Base-by-base conservation (phyloP, 257 asterid genomes). In the Solanum gracilifrons region DNA sequence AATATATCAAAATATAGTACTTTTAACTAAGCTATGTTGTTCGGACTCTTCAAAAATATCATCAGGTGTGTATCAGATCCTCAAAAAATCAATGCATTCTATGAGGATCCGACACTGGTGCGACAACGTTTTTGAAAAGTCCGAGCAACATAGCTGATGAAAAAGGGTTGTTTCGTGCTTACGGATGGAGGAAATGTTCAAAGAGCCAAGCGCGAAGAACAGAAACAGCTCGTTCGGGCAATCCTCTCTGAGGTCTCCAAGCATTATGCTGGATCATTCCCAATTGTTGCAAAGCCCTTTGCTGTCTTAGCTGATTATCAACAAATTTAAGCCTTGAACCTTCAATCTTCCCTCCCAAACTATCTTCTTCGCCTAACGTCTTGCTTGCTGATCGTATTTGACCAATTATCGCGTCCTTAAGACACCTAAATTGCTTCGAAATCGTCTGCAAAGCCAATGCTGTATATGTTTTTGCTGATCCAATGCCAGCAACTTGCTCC, bases 181-280 rank as follows among this genome's bases (percentile, higher is more conserved):
- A 95, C 99, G 99, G 99, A 84, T 97, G 99, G 88, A 97, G 98
- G 90, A 97, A 97, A 91, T 97, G 99, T 90, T 97, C 99, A 84
- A 97, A 97, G 23, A 97, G 98, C 99, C 99, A 97, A 55, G 99
- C 96, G 2, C 99, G 99, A 74, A 97, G 99, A 31, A 97, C 96
- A 5, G 99, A 95, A 69, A 97, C 99, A 32, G 99, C 94, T 3
- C 98, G 91, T 86, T 97, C 99, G 3, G 99, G 99, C 90, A 97
- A 92, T 62, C 99, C 99, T 90, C 99, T 88, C 87, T 95, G 99
- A 83, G 99, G 99, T 91, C 99, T 95, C 99, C 99, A 97, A 88
- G 99, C 99, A 90, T 95, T 97, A 85, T 95, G 97, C 87, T 95
- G 99, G 92, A 95, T 93, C 99, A 97, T 95, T 91, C 99, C 99